These are phyloP conservation scores for Pythium sukuiense DNA, from an alignment of 352 stramenopile genomes.

Conservation along the genomic window DNA sequence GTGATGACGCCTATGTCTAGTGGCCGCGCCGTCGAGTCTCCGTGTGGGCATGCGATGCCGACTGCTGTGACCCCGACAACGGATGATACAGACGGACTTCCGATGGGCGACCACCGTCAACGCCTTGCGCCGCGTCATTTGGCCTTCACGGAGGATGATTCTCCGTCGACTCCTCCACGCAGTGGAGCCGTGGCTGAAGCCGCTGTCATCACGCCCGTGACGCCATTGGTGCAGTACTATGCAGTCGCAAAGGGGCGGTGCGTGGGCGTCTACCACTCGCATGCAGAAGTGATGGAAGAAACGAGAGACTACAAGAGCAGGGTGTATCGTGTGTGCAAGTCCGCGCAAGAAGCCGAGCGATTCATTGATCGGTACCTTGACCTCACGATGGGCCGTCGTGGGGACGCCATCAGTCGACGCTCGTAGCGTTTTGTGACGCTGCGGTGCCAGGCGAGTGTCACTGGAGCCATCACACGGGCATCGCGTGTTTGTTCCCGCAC, in stretches of 20 bases:
- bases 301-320: slow-evolving; percentile 13
- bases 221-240: slow-evolving; percentile 28
- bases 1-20: too few species aligned
- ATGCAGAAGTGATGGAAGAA: slow-evolving; percentile 32
- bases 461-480: slow-evolving; percentile 33
- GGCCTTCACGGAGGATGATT: neutral
- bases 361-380: slow-evolving; percentile 39
- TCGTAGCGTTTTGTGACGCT: slow-evolving; percentile 76
- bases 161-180: neutral
- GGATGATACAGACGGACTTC: neutral
- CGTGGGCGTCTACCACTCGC: slow-evolving; percentile 50
- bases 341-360: slow-evolving; percentile 41
- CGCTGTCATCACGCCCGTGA: neutral
- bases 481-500: slow-evolving; percentile 73
- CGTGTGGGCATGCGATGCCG: too few species aligned
- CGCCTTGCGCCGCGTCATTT: slow-evolving; percentile 12
- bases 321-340: slow-evolving; percentile 38
- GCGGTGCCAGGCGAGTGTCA: slow-evolving; percentile 57
- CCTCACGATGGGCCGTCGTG: slow-evolving; percentile 1
- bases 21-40: too few species aligned
- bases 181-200: neutral
- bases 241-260: slow-evolving; percentile 47
- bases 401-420: slow-evolving; percentile 39
- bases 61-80: neutral
- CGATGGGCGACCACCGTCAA: neutral